Conservation (phyloP, 371 early-diverging fungal species). For the Sporodiniella umbellata region DNA sequence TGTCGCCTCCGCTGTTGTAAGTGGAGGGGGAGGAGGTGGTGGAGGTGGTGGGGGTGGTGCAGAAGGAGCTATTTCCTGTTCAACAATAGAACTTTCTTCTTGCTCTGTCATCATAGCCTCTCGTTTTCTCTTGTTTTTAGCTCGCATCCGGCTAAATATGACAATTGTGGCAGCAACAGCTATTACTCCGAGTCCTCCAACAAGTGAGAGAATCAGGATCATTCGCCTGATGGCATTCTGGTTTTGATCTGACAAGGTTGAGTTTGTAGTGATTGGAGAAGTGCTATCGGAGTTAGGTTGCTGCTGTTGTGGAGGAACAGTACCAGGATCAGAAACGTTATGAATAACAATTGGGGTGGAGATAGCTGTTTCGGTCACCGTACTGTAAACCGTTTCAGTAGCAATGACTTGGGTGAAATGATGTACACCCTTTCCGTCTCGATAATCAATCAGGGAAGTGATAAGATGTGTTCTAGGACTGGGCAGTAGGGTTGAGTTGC, state of each 20-base stretch:
- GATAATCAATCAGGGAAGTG: not conserved
- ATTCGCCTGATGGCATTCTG: slow-evolving; percentile 21
- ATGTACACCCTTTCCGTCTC: not conserved
- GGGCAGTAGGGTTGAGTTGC: no score
- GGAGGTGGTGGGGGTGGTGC: slow-evolving; percentile 13
- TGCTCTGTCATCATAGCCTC: not conserved
- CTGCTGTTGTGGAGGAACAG: slow-evolving; percentile 7
- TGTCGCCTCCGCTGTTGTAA: not conserved
- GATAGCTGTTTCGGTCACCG: slow-evolving; percentile 2
- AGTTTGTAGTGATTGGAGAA: not conserved
- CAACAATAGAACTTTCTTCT: no score
- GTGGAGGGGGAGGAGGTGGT: slow-evolving; percentile 7
- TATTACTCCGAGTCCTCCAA: slow-evolving; percentile 30
- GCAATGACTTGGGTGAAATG: not conserved
- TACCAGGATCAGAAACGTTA: slow-evolving; percentile 8
- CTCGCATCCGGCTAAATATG: slow-evolving; percentile 21
- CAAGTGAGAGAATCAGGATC: slow-evolving; percentile 23
- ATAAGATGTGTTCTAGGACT: no score
- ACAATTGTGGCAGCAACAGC: slow-evolving; percentile 21
- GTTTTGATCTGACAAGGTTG: slow-evolving; percentile 8
- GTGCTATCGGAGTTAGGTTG: not conserved
- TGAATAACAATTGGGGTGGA: slow-evolving; percentile 6
- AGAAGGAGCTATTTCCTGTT: slow-evolving; percentile 13
- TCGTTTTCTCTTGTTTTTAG: slow-evolving; percentile 11
- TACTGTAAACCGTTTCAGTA: slow-evolving; percentile 8